Evolutionary conservation across 1,284 basidiomycete genomes (phyloP), one percentile per base, ranked within the genome.

Genomic region (Sanghuangporus baumii): DNA sequence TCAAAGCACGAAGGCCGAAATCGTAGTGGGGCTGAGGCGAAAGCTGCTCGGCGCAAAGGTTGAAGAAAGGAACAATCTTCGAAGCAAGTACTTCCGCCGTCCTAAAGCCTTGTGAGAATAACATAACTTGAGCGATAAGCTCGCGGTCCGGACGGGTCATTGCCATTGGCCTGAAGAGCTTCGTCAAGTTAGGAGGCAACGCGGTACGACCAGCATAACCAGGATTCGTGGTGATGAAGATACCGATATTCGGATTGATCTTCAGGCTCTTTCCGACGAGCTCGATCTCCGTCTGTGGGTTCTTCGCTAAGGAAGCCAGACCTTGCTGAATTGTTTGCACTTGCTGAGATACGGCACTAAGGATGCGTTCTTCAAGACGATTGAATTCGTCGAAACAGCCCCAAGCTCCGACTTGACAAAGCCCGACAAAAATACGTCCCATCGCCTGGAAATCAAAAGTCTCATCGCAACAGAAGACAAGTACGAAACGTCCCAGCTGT

Each of bases 371-470:
- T 73, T 99, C 96, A 50, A 99, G 82, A 71, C 97, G 91, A 75
- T 99, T 99, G 79, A 96, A 96, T 76, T 96, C 94, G 74, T 98
- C 95, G 75, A 98, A 98, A 73, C 96, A 98, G 31, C 96, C 96
- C 96, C 98, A 99, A 0, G 97, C 97, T 43, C 97, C 98, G 43
- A 99, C 97, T 78, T 98, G 94, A 77, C 96, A 99, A 18, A 99
- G 84, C 66, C 97, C 97, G 69, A 99, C 89, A 73, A 99, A 98
- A 71, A 99, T 98, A 69, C 97, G 92, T 66, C 96, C 96, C 97
- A 99, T 99, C 1, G 97, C 97, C 73, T 98, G 95, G 82, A 98
- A 98, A 76, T 99, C 98, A 75, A 99, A 99, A 0, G 94, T 98
- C 75, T 99, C 96, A 76, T 99, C 97, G 72, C 97, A 99, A 74